A percentile compares a stretch with the other conserved stretches of the same genome.
phyloP scores from a whole-genome alignment of 768 basidiomycete species.

The Suillus placidus region DNA sequence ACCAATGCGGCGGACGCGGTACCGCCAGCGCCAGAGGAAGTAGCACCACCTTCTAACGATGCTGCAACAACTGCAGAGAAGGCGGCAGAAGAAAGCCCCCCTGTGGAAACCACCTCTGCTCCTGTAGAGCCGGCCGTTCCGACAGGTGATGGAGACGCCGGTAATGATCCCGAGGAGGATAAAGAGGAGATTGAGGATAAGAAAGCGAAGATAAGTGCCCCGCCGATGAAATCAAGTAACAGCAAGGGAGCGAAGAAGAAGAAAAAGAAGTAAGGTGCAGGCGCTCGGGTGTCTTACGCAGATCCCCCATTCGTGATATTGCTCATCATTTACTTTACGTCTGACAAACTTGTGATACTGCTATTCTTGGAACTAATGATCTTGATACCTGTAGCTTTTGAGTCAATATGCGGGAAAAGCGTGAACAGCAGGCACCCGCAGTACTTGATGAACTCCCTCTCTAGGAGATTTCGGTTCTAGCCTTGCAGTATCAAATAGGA shows the following conservation, averaged over 20 bases:
- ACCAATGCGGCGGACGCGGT: not conserved
- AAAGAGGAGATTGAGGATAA: constrained; percentile 1
- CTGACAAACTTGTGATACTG: not conserved
- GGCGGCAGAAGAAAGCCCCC: not conserved
- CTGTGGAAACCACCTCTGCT: not conserved
- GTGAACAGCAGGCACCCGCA: not conserved
- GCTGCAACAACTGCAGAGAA: constrained; percentile 2
- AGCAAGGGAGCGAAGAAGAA: constrained; percentile 10
- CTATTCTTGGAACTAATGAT: constrained; percentile 1
- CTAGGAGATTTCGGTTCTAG: not conserved
- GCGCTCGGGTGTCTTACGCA: not conserved
- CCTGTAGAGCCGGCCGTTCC: constrained; percentile 6
- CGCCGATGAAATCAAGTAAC: constrained; percentile 7
- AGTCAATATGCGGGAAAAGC: not conserved
- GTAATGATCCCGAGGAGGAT: constrained; percentile 11
- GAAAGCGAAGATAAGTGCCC: constrained; percentile 1
- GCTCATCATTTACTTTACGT: constrained; percentile 5
- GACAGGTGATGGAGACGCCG: not conserved
- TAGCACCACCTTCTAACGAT: not conserved
- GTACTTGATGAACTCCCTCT: not conserved
- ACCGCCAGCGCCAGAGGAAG: not conserved
- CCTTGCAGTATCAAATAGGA: not conserved
- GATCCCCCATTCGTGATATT: not conserved
- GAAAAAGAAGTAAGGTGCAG: constrained; percentile 19
- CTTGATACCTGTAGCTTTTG: not conserved